These are phyloP conservation scores for Cercophora sp. DNA, from an alignment of 495 filamentous ascomycete genomes.

Conservation along the genomic window DNA sequence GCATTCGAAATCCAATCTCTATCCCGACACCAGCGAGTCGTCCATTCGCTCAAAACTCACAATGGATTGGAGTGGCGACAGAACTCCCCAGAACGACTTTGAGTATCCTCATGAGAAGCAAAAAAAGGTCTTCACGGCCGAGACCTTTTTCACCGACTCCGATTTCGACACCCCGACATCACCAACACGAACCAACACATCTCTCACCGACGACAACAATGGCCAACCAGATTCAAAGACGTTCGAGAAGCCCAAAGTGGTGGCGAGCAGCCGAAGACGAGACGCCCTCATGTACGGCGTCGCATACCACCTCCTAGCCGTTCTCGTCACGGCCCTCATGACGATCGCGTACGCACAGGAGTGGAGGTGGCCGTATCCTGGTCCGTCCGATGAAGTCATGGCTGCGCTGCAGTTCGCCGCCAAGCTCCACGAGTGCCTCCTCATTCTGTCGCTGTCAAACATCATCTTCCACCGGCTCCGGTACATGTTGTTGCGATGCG, in stretches of 20 bases:
- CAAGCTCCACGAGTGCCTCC: constrained; percentile 6
- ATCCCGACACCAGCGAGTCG: no score
- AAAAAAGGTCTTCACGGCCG: no score
- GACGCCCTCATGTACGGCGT: neutral
- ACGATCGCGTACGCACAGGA: neutral
- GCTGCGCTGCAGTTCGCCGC: constrained; percentile 5
- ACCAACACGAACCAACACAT: no score
- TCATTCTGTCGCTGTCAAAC: constrained; percentile 8
- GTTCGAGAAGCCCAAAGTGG: neutral
- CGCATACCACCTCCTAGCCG: neutral
- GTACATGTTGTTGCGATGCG: neutral
- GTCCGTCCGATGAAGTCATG: neutral
- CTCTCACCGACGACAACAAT: no score
- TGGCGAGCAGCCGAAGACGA: neutral
- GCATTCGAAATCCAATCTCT: no score
- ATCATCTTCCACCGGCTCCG: constrained; percentile 8
- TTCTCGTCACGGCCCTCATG: neutral
- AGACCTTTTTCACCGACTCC: no score
- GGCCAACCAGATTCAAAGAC: no score
- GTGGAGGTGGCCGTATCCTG: neutral
- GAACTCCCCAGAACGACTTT: no score
- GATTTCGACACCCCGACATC: no score
- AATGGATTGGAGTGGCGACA: no score
- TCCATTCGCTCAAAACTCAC: no score
- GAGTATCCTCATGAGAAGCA: no score